A percentile compares a stretch with the other conserved stretches of the same genome.
Conservation (phyloP, 2,329 filamentous ascomycete genomes). For the Parafenestella ontariensis region DNA sequence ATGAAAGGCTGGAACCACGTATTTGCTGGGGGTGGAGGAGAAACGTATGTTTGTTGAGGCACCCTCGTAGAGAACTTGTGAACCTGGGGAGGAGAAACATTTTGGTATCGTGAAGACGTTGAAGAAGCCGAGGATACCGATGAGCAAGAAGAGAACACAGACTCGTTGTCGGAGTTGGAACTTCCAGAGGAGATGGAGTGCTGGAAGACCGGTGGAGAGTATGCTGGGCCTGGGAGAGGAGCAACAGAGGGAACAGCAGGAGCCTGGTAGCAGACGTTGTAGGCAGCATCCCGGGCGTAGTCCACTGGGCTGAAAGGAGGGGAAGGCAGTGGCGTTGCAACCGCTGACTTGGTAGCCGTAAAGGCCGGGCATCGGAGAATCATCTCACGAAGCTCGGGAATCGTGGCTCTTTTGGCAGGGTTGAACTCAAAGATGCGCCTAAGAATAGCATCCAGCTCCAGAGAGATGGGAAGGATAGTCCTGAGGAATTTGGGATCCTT, state of each 20-base stretch:
- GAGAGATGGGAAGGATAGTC: conserved; percentile 88
- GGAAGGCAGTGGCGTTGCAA: conserved; percentile 52
- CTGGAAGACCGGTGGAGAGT: conserved; percentile 38
- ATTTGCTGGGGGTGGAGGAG: conserved; percentile 39
- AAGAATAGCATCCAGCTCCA: conserved; percentile 88
- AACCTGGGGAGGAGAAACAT: conserved; percentile 31
- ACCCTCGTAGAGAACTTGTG: conserved; percentile 39
- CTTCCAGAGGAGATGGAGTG: conserved; percentile 47
- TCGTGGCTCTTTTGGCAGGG: conserved; percentile 80
- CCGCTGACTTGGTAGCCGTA: conserved; percentile 60
- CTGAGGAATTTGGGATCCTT: conserved; percentile 87
- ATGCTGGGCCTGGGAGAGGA: conserved; percentile 41
- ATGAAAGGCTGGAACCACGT: conserved; percentile 52
- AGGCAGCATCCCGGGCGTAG: conserved; percentile 39
- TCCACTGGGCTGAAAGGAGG: conserved; percentile 54
- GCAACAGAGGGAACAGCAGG: conserved; percentile 38
- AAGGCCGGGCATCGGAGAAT: conserved; percentile 80
- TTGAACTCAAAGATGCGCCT: conserved; percentile 86
- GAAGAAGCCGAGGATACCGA: conserved; percentile 47
- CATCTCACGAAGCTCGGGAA: conserved; percentile 77
- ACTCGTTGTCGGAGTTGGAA: conserved; percentile 50
- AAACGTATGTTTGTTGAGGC: conserved; percentile 48
- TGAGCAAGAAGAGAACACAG: conserved; percentile 50
- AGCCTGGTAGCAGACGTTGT: conserved; percentile 40
- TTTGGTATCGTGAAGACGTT: conserved; percentile 45